A percentile compares a stretch with the other conserved stretches of the same genome.
These are phyloP conservation scores for Raphidocelis subcapitata DNA, from an alignment of 139 green algal genomes.

Conservation along the genomic window DNA sequence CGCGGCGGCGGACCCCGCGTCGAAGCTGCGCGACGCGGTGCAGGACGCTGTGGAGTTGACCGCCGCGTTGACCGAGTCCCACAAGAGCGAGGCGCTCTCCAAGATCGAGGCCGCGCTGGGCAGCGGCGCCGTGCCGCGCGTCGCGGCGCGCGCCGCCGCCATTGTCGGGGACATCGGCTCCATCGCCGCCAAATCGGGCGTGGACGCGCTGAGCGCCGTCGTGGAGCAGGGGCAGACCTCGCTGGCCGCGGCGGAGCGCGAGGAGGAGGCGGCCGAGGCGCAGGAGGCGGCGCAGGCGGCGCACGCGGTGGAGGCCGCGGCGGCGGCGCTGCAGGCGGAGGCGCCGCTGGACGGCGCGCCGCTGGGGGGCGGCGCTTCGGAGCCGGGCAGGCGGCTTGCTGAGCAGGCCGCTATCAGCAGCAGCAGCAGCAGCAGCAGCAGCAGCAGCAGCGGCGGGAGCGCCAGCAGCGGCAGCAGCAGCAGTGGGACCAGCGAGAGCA, in stretches of 20 bases:
- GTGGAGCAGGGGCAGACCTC: slow-evolving; percentile 1
- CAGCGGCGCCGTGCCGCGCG: background rate
- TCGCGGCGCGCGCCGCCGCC: slow-evolving; percentile 6
- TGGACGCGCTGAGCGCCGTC: background rate
- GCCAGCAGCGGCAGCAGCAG: background rate
- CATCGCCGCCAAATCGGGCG: background rate
- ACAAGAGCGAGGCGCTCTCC: slow-evolving; percentile 1
- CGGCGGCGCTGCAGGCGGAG: background rate
- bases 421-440: too few relatives aligned
- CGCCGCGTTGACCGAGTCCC: background rate
- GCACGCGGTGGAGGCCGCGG: slow-evolving; percentile 4
- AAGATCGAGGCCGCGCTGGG: slow-evolving; percentile 7
- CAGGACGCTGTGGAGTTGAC: slow-evolving; percentile 21
- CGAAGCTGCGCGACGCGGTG: slow-evolving; percentile 9
- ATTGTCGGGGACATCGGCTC: slow-evolving; percentile 17
- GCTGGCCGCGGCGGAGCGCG: background rate
- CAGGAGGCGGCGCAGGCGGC: background rate
- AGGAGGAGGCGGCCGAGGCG: background rate
- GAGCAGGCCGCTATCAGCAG: too few relatives aligned
- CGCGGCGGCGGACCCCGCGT: background rate
- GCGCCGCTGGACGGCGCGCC: too few relatives aligned
- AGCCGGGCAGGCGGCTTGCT: too few relatives aligned
- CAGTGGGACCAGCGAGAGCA: background rate
- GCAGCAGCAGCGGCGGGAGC: background rate
- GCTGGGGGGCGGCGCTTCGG: too few relatives aligned